A percentile compares a stretch with the other conserved stretches of the same genome.
Evolutionary conservation across 1,139 yeast species (phyloP).

Genomic region (Hemisphaericaspora lyxosophila): DNA sequence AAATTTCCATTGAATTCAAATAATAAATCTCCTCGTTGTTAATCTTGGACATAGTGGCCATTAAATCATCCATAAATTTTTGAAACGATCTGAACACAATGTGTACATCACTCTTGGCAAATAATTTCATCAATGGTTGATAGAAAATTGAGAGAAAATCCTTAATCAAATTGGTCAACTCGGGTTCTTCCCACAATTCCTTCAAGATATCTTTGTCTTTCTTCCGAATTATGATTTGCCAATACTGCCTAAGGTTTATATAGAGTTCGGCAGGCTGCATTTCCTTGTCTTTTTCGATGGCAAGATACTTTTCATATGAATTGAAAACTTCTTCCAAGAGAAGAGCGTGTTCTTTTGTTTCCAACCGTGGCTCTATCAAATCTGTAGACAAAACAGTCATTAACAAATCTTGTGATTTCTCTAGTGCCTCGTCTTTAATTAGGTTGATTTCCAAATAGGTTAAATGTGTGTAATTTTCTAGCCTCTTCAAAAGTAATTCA

Average conservation of each 20-base stretch:
- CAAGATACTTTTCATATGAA: constrained; percentile 23
- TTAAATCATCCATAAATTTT: constrained; percentile 68
- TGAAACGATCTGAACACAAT: constrained; percentile 74
- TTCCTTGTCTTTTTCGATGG: constrained; percentile 16
- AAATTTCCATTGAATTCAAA: constrained; percentile 50
- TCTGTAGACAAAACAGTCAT: constrained; percentile 25
- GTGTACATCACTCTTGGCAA: constrained; percentile 75
- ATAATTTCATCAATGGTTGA: constrained; percentile 76
- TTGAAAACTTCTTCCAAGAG: constrained; percentile 13
- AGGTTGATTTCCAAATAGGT: constrained; percentile 19
- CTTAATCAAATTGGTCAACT: constrained; percentile 66
- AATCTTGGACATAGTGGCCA: constrained; percentile 47
- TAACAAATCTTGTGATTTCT: constrained; percentile 23
- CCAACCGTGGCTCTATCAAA: constrained; percentile 19
- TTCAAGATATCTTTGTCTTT: constrained; percentile 75
- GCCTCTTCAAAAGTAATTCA: constrained; percentile 23
- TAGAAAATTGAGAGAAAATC: constrained; percentile 76
- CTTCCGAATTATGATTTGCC: constrained; percentile 63
- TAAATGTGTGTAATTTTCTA: constrained; percentile 24
- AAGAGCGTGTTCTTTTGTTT: constrained; percentile 2
- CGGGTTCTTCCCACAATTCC: constrained; percentile 83
- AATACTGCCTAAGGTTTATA: constrained; percentile 56
- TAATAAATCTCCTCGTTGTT: constrained; percentile 50
- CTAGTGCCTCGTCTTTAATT: constrained; percentile 25
- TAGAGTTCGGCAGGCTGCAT: constrained; percentile 29